Percentiles rank a stretch among this genome's conserved stretches.
Evolutionary conservation across 768 basidiomycete species (phyloP).

Genomic region (Hygrophorus russula): DNA sequence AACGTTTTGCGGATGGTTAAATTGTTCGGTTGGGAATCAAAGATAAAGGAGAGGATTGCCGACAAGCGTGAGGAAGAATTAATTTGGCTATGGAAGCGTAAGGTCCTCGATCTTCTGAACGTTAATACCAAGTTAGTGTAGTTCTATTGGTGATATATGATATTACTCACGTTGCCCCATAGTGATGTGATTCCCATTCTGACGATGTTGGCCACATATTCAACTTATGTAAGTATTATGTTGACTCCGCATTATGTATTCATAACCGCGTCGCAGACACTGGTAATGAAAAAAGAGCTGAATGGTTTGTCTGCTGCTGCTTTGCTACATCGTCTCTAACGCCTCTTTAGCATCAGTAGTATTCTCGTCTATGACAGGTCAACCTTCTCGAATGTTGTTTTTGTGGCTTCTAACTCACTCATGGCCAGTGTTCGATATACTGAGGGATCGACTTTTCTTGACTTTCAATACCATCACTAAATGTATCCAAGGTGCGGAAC

Average conservation of each 20-base stretch:
- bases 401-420: neutral
- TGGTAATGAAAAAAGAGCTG: constrained; percentile 28
- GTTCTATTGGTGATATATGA: neutral
- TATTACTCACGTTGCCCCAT: neutral
- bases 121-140: constrained; percentile 29
- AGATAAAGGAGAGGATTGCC: constrained; percentile 39
- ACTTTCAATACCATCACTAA: constrained; percentile 17
- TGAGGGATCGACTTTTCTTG: constrained; percentile 40
- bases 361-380: constrained; percentile 35
- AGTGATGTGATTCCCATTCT: constrained; percentile 52
- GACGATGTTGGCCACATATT: constrained; percentile 57
- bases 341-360: constrained; percentile 23
- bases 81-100: constrained; percentile 36
- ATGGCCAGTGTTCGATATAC: constrained; percentile 41
- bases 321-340: neutral
- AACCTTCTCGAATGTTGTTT: neutral
- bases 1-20: constrained; percentile 59
- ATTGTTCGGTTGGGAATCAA: constrained; percentile 57
- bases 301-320: constrained; percentile 10
- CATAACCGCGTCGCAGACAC: constrained; percentile 14
- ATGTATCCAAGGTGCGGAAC: constrained; percentile 11
- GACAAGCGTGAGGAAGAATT: constrained; percentile 56
- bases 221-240: constrained; percentile 35
- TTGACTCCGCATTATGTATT: no score
- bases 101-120: constrained; percentile 38